Evolutionary conservation across 768 basidiomycete species (phyloP), one percentile per base, ranked within the genome.

Genomic region (Rhodotorula toruloides): DNA sequence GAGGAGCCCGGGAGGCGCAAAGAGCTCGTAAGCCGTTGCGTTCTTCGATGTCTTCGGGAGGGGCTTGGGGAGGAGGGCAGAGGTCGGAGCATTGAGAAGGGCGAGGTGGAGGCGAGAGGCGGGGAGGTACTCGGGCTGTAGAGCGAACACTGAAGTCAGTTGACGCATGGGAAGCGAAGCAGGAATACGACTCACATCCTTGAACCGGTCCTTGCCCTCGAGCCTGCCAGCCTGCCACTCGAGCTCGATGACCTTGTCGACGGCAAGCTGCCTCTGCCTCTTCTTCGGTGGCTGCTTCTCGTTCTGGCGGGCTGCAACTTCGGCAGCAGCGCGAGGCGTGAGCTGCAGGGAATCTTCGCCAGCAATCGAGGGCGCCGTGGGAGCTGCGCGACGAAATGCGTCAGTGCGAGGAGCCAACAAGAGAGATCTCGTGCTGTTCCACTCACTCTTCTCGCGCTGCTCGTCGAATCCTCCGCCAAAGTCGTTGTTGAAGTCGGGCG

Each of bases 231-330:
- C 79, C 52, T 79, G 80, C 47, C 85, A 81, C 47, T 83, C 82
- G 49, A 92, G 83, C 77, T 97, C 92, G 12, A 88, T 92, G 49
- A 90, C 84, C n/a, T 84, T 83, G 76, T 97, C 93, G 61, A 94
- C 88, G 21, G 61, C 61, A 50, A 92, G 89, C 71, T 89, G 87
- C 77, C 88, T 93, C 82, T 87, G 71, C 57, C 52, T 72, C 69
- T 79, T 83, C 80, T 74, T 79, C n/a, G 74, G 77, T 19, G 77
- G 73, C 54, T 79, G 79, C 43, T 80, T 77, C 46, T 79, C 80
- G n/a, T 80, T 81, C 42, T 59, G 40, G 10, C 66, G 61, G 2
- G 74, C 76, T 32, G 75, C 62, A 11, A 73, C 60, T 11, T 75
- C 76, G n/a, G 75, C 81, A 16, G 81, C 82, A 22, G 82, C 82